A percentile compares a stretch with the other conserved stretches of the same genome.
These are phyloP conservation scores for Pythium scleroteichum DNA, from an alignment of 352 stramenopile genomes.

Conservation along the genomic window DNA sequence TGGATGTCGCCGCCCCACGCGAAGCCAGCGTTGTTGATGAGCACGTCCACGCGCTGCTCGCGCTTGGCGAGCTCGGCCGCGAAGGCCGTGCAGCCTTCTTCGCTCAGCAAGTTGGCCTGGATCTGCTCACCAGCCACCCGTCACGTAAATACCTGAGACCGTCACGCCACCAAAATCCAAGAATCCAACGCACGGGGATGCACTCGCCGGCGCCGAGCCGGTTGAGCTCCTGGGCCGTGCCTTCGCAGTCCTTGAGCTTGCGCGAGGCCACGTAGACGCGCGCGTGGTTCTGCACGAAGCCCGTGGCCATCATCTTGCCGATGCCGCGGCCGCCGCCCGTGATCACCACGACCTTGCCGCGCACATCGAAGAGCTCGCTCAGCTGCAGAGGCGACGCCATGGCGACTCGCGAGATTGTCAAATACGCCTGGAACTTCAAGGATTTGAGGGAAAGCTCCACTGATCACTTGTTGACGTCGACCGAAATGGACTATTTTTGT, in stretches of 20 bases:
- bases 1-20: conserved; percentile 51
- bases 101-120: conserved; percentile 74
- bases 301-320: conserved; percentile 95
- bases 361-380: conserved; percentile 59
- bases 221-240: conserved; percentile 67
- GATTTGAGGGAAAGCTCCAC: too few species aligned
- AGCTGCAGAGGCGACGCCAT: conserved; percentile 31
- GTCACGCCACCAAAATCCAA: too few species aligned
- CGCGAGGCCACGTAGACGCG: conserved; percentile 93
- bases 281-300: conserved; percentile 91
- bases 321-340: conserved; percentile 94
- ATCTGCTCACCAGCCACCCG: conserved; percentile 26
- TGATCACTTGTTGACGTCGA: too few species aligned
- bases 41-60: conserved; percentile 84
- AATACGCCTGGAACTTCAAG: too few species aligned
- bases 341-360: conserved; percentile 86
- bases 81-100: conserved; percentile 81
- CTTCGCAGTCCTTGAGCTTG: conserved; percentile 74
- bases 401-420: too few species aligned
- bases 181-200: conserved; percentile 39
- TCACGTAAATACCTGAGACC: too few species aligned
- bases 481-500: too few species aligned
- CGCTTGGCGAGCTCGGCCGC: conserved; percentile 74
- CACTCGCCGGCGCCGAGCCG: conserved; percentile 58
- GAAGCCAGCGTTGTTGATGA: conserved; percentile 94